Evolutionary conservation across 2,329 filamentous ascomycete species (phyloP).

Genomic region (Aspergillus brasiliensis): DNA sequence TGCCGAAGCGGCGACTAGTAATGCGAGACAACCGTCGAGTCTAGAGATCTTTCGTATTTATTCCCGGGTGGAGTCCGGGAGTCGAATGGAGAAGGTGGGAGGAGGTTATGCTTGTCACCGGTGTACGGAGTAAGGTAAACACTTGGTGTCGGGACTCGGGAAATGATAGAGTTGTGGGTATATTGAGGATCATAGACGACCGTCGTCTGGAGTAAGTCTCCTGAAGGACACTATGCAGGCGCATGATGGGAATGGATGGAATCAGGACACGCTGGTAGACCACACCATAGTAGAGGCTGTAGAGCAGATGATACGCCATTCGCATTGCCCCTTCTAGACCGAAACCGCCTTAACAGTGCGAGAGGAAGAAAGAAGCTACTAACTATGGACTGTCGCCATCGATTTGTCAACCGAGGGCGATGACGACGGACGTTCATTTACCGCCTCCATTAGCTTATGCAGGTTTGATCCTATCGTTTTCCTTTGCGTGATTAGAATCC

Average conservation of each 20-base stretch:
- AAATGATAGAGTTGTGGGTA: background rate
- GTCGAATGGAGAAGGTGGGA: no score
- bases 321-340: background rate
- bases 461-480: background rate
- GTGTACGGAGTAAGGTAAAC: constrained; percentile 5
- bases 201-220: background rate
- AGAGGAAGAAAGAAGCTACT: background rate
- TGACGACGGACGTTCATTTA: constrained; percentile 1
- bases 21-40: constrained; percentile 18
- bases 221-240: no score
- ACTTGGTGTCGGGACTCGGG: background rate
- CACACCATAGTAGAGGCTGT: background rate
- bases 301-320: background rate
- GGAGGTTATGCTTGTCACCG: background rate
- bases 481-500: background rate
- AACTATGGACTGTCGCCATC: background rate
- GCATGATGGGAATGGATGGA: no score
- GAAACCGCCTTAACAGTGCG: background rate
- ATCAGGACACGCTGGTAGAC: background rate
- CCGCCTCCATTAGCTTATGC: constrained; percentile 1
- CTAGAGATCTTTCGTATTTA: constrained; percentile 7
- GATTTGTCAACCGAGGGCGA: background rate
- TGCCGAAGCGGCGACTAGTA: background rate
- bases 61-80: background rate
- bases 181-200: background rate